Evolutionary conservation across 129 eudicot genomes (phyloP), one percentile per base, ranked within the genome.

Genomic region (Saposhnikovia divaricata): DNA sequence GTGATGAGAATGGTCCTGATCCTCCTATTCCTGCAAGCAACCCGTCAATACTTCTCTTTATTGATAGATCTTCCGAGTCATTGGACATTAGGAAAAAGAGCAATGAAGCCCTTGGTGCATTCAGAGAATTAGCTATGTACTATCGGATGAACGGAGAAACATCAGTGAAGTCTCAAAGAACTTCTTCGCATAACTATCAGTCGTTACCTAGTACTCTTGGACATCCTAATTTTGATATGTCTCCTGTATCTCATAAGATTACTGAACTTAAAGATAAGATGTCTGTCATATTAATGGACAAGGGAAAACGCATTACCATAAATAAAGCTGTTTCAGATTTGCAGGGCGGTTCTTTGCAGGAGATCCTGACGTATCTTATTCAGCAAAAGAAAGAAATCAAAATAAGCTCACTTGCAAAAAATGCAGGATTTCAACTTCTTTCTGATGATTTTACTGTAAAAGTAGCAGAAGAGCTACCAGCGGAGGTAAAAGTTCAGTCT

Each of bases 341-440:
- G 81, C 92, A 91, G 79, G 93, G 92, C 80, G 82, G 83, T 80
- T 86, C 96, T 42, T 85, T 94, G 89, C 87, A 87, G 53, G 98
- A 94, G 76, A 88, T 94, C 78, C 83, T 94, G 86, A 81, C 85
- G 65, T 81, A 90, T 83, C 84, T 88, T 84, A 89, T 91, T 85
- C 89, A 89, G 81, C 89, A 76, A 59, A 89, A 86, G 85, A 88
- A 88, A 75, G 89, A 87, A 78, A 66, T 71, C 75, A 94, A 86
- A 80, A 78, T 94, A 77, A 94, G 97, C 85, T 88, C 93, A 71
- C 92, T 91, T 83, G 98, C 96, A 71, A 94, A 90, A 84, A 91
- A 91, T 79, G 90, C 85, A 55, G 98, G 98, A 65, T 94, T 94
- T 77, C 90, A 91, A 88, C 90, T 94, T 71, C 85, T 94, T 39